These are phyloP conservation scores for Aspergillus udagawae DNA, from an alignment of 2,329 filamentous ascomycete genomes.

Conservation along the genomic window DNA sequence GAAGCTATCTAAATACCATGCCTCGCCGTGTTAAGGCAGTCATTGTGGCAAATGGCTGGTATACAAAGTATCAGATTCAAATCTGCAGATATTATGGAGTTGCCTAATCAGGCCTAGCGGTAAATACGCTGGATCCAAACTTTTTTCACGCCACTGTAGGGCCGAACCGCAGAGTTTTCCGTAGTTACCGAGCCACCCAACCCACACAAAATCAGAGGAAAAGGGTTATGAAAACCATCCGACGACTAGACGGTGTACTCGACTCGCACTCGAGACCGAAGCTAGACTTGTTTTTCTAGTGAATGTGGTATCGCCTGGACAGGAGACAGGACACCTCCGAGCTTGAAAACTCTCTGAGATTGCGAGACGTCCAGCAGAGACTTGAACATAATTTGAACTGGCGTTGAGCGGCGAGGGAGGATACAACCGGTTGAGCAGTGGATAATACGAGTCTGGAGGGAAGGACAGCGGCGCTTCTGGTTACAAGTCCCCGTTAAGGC, in stretches of 20 bases:
- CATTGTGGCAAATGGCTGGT: no score
- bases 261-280: constrained; percentile 12
- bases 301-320: constrained; percentile 11
- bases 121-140: no score
- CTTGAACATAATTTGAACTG: constrained; percentile 2
- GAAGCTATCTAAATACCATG: no score
- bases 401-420: constrained; percentile 1
- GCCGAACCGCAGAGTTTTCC: no score
- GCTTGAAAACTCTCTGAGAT: neutral
- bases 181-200: constrained; percentile 7
- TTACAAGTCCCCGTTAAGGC: constrained; percentile 2
- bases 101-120: no score
- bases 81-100: no score
- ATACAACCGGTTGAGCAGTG: constrained; percentile 4
- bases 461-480: neutral
- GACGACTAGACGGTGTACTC: constrained; percentile 10
- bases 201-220: constrained; percentile 7
- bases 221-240: constrained; percentile 12
- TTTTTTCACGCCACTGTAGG: no score
- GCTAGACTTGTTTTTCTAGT: constrained; percentile 8
- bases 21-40: no score
- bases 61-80: no score
- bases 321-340: constrained; percentile 11
- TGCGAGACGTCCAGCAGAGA: neutral
- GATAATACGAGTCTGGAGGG: neutral